Evolutionary conservation across 176 grass and related monocot genomes (phyloP), one percentile per base, ranked within the genome.

Genomic region (Saccharum spontaneum): DNA sequence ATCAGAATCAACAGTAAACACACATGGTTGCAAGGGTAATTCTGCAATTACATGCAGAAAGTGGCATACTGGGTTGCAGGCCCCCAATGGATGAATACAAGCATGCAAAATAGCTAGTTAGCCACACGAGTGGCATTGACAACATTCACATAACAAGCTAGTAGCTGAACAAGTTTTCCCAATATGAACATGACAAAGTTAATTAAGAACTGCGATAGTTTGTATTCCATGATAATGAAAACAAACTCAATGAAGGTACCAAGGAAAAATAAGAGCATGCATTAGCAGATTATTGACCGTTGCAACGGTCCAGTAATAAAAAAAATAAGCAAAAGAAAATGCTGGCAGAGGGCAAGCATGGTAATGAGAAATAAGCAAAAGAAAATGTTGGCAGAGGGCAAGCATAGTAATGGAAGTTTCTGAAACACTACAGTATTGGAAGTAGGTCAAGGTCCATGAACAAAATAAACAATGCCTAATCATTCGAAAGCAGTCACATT

Each of bases 71-170:
- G 57, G 22, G 57, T 63, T 79, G 39, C 66, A 86, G 54, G 41
- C 6, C 75, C 68, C 20, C 14, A 64, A 59, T 11, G 26, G 28
- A 28, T 28, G 28, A 28, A 78, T 73, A 20, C 46, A 78, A 85
- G 8, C 18, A 84, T 45, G n/a, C 57, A 65, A 62, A 82, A 16
- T 23, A 24, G 20, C 8, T 60, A 60, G 22, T 60, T 60, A 60
- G 57, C 57, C 57, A 60, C 8, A 60, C 8, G 3, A 60, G 20
- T 59, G 55, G 55, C 55, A 59, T 59, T n/a, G 55, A 59, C 55
- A 76, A 3, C 40, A 81, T 81, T 81, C 57, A 69, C 30, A n/a
- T n/a, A 43, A 54, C 64, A 65, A 66, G 45, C 31, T 50, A 83
- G 55, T 45, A 73, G 34, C 30, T 72, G 54, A 41, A 71, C 7